These are phyloP conservation scores for Simmondsia chinensis DNA, from an alignment of 148 eudicot genomes.

Conservation along the genomic window DNA sequence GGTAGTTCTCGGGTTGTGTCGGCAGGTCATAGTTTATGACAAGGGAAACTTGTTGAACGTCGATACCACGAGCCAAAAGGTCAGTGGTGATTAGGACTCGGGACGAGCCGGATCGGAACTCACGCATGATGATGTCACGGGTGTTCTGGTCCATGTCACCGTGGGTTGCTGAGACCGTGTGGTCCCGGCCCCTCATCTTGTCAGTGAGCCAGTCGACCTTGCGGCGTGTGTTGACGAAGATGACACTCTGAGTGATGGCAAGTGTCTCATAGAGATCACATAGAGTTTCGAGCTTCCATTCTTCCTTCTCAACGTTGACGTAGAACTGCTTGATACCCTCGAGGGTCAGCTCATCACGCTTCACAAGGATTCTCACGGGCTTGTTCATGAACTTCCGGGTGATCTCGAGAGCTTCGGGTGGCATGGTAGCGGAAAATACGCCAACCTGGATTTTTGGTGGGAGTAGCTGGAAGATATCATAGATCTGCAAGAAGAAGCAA, in stretches of 20 bases:
- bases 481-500: constrained; percentile 16
- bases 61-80: constrained; percentile 41
- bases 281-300: constrained; percentile 45
- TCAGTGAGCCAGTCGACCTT: constrained; percentile 50
- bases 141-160: constrained; percentile 49
- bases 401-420: constrained; percentile 49
- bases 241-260: constrained; percentile 46
- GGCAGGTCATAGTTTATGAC: constrained; percentile 45
- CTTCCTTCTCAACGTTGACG: constrained; percentile 39
- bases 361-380: constrained; percentile 40
- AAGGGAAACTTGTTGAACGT: constrained; percentile 43
- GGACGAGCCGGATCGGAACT: constrained; percentile 36
- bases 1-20: constrained; percentile 42
- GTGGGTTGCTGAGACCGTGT: constrained; percentile 45
- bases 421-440: constrained; percentile 46
- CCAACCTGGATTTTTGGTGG: constrained; percentile 43
- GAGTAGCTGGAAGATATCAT: constrained; percentile 39
- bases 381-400: constrained; percentile 44
- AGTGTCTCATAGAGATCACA: constrained; percentile 44
- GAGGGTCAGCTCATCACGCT: constrained; percentile 42
- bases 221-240: constrained; percentile 43
- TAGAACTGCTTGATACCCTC: constrained; percentile 48
- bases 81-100: constrained; percentile 47
- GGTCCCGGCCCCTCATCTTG: constrained; percentile 39
- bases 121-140: constrained; percentile 36